Conservation (phyloP, 495 filamentous ascomycete species). For the Hypoxylon lenormandii region DNA sequence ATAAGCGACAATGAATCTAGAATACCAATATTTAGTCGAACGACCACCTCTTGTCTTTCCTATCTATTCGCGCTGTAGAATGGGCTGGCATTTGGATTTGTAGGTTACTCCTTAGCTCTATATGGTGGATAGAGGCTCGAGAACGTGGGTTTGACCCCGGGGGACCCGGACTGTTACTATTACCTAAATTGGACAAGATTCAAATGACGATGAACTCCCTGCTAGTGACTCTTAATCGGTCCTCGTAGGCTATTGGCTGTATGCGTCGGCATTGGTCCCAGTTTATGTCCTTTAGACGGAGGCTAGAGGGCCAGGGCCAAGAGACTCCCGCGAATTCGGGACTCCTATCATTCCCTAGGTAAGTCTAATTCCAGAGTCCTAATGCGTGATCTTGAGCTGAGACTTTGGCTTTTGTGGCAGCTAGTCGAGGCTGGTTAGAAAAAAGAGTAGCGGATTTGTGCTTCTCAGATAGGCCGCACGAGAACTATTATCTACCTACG, state of each 20-base stretch:
- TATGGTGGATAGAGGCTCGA: not conserved
- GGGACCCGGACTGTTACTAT: conserved; percentile 24
- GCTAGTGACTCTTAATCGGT: not conserved
- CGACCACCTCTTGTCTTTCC: not conserved
- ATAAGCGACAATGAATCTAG: not conserved
- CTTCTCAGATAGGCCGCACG: not conserved
- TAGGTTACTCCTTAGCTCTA: conserved; percentile 18
- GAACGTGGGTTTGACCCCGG: conserved; percentile 2
- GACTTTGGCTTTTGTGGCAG: conserved; percentile 1
- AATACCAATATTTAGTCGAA: not conserved
- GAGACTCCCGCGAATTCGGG: conserved; percentile 14
- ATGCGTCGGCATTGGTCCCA: conserved; percentile 26
- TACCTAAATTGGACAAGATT: conserved; percentile 32
- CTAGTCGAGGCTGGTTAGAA: not conserved
- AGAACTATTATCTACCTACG: conserved; percentile 1
- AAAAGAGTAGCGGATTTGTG: not conserved
- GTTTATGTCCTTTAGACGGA: conserved; percentile 11
- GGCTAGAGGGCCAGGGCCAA: conserved; percentile 5
- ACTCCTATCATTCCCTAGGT: conserved; percentile 40
- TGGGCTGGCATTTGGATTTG: conserved; percentile 16
- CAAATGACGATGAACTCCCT: conserved; percentile 18
- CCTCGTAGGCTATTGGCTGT: conserved; percentile 14
- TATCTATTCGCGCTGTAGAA: conserved; percentile 17
- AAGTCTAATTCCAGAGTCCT: conserved; percentile 8
- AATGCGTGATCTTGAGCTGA: conserved; percentile 7